Percentiles rank a stretch among this genome's conserved stretches.
phyloP scores from a whole-genome alignment of 345 rosid species.

The Murraya koenigii region DNA sequence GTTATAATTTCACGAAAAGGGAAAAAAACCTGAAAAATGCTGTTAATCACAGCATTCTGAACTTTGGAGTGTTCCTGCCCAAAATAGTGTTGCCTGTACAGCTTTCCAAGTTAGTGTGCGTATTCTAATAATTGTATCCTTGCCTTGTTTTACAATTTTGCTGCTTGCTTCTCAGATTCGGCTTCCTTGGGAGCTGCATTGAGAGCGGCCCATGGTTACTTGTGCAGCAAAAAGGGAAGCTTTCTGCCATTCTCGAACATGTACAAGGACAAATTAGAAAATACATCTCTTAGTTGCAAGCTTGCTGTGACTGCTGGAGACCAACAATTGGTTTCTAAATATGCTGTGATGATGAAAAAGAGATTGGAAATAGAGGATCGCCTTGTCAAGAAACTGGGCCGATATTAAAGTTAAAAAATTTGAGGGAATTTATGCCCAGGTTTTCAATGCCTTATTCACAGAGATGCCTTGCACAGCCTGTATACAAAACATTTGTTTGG shows the following conservation, averaged over 20 bases:
- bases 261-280: conserved; percentile 65
- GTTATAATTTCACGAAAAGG: neutral
- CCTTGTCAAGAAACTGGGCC: conserved; percentile 67
- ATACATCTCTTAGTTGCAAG: conserved; percentile 63
- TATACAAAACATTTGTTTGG: neutral
- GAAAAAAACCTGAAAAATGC: neutral
- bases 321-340: conserved; percentile 41
- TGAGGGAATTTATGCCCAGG: neutral
- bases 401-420: conserved; percentile 26
- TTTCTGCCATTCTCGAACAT: conserved; percentile 62
- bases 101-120: neutral
- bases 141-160: neutral
- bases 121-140: neutral
- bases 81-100: neutral
- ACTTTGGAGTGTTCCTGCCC: neutral
- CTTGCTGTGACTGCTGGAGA: conserved; percentile 58
- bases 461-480: neutral
- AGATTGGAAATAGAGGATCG: conserved; percentile 65
- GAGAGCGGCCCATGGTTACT: conserved; percentile 90
- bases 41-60: neutral
- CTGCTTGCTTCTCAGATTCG: conserved; percentile 52
- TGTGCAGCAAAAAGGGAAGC: conserved; percentile 65
- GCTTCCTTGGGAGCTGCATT: conserved; percentile 95
- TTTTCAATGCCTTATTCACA: neutral
- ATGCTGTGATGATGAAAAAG: conserved; percentile 64